These are phyloP conservation scores for Glycyrrhiza uralensis DNA, from an alignment of 306 rosid species.

Conservation along the genomic window DNA sequence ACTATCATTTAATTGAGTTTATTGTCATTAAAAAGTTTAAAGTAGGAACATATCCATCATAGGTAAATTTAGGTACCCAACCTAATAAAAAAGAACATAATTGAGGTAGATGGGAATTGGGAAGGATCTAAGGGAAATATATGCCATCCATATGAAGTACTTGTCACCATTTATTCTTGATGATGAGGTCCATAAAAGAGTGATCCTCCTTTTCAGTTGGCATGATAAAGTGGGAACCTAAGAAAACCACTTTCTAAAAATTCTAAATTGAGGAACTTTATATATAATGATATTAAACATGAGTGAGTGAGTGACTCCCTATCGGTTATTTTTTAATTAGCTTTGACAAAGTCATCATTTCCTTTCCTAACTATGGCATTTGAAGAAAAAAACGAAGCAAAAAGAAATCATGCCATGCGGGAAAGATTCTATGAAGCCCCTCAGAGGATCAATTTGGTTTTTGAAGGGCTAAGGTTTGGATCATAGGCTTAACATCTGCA, in stretches of 20 bases:
- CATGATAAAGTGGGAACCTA: constrained; percentile 18
- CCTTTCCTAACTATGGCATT: constrained; percentile 36
- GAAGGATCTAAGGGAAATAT: neutral
- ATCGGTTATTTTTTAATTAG: constrained; percentile 32
- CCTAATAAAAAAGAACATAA: constrained; percentile 5
- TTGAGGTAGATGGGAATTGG: constrained; percentile 28
- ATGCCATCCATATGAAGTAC: constrained; percentile 14
- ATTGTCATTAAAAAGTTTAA: neutral
- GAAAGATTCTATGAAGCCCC: constrained; percentile 32
- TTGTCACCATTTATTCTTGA: constrained; percentile 25
- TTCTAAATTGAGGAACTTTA: constrained; percentile 29
- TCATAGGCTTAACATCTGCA: constrained; percentile 5
- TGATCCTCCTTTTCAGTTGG: constrained; percentile 20
- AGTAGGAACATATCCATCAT: neutral
- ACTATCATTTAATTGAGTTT: constrained; percentile 14
- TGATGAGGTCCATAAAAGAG: constrained; percentile 22
- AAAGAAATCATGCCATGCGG: constrained; percentile 25
- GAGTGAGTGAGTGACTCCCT: neutral
- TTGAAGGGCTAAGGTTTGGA: constrained; percentile 24
- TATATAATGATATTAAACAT: constrained; percentile 9
- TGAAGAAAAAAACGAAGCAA: constrained; percentile 31
- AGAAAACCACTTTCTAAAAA: constrained; percentile 12
- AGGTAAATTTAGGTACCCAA: constrained; percentile 17
- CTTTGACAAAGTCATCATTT: constrained; percentile 51
- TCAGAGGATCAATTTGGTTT: constrained; percentile 35